Evolutionary conservation across 116 monocot species (phyloP).

Genomic region (Papilionanthe hybrid): DNA sequence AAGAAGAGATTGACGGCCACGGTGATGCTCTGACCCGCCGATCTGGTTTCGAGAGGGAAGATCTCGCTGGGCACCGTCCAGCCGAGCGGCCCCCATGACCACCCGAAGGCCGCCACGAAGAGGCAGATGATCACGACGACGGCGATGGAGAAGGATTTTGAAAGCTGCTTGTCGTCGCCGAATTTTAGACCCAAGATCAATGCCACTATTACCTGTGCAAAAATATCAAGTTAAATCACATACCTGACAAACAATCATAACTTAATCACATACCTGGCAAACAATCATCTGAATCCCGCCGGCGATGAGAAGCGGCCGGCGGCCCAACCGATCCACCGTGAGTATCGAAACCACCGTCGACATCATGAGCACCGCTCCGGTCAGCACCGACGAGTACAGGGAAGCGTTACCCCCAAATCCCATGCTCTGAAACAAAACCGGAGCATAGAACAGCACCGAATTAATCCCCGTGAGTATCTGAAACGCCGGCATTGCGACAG

Average conservation of each 20-base stretch:
- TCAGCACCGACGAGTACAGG: constrained; percentile 77
- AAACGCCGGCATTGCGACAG: constrained; percentile 74
- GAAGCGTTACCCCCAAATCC: constrained; percentile 75
- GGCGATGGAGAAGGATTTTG: constrained; percentile 45
- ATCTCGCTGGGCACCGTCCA: constrained; percentile 96
- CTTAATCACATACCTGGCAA: constrained; percentile 42
- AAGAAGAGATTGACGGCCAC: constrained; percentile 80
- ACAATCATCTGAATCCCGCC: constrained; percentile 92
- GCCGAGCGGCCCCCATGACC: constrained; percentile 95
- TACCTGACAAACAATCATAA: too few species aligned
- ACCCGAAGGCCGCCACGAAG: constrained; percentile 85
- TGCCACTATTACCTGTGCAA: constrained; percentile 57
- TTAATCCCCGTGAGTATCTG: constrained; percentile 91
- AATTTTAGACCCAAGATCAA: constrained; percentile 65
- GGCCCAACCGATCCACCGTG: constrained; percentile 63
- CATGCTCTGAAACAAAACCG: constrained; percentile 90
- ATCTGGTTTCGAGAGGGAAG: constrained; percentile 81
- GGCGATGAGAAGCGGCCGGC: constrained; percentile 54
- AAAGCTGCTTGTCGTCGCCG: constrained; percentile 54
- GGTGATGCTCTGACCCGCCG: constrained; percentile 87
- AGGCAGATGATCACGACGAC: constrained; percentile 82
- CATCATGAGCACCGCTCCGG: constrained; percentile 60
- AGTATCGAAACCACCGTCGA: constrained; percentile 82
- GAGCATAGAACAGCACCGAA: constrained; percentile 88
- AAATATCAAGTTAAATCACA: too few species aligned